phyloP scores from a whole-genome alignment of 2,329 filamentous ascomycete genomes.

The Aspergillus ochraceus region DNA sequence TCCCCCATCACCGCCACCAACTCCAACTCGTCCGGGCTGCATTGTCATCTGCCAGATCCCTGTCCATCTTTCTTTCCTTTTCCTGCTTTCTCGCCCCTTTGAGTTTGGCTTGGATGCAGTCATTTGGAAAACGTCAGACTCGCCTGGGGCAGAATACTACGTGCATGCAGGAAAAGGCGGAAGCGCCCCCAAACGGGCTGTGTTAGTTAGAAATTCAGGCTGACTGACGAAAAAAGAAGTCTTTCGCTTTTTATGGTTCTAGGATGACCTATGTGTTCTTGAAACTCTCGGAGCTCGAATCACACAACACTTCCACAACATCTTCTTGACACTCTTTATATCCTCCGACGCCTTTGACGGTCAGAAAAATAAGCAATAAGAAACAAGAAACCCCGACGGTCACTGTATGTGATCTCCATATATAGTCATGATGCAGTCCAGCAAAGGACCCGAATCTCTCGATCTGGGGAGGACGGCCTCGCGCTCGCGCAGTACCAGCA shows the following conservation, averaged over 20 bases:
- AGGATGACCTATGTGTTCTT: slow-evolving; percentile 9
- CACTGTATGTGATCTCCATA: slow-evolving; percentile 11
- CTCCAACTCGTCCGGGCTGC: slow-evolving; percentile 10
- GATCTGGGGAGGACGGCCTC: slow-evolving; percentile 29
- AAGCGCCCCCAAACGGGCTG: slow-evolving; percentile 10
- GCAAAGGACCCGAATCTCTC: slow-evolving; percentile 30
- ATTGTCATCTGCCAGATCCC: slow-evolving; percentile 1
- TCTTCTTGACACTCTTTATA: not conserved
- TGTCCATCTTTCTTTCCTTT: slow-evolving; percentile 6
- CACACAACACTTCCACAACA: not conserved
- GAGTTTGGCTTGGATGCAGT: not conserved
- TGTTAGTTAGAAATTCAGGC: slow-evolving; percentile 6
- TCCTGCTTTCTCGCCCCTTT: slow-evolving; percentile 6
- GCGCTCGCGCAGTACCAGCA: slow-evolving; percentile 41
- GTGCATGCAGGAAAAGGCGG: slow-evolving; percentile 1
- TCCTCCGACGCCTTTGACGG: not conserved
- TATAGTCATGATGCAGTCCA: slow-evolving; percentile 29
- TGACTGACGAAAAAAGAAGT: slow-evolving; percentile 4
- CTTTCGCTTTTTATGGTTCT: not conserved
- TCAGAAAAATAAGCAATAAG: not conserved
- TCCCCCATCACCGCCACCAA: slow-evolving; percentile 8
- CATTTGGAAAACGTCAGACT: slow-evolving; percentile 7
- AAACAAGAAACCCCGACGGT: not conserved
- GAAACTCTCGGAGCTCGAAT: not conserved
- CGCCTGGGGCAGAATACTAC: not conserved